Conservation (phyloP, 768 basidiomycete species). For the Amyloporia xantha region DNA sequence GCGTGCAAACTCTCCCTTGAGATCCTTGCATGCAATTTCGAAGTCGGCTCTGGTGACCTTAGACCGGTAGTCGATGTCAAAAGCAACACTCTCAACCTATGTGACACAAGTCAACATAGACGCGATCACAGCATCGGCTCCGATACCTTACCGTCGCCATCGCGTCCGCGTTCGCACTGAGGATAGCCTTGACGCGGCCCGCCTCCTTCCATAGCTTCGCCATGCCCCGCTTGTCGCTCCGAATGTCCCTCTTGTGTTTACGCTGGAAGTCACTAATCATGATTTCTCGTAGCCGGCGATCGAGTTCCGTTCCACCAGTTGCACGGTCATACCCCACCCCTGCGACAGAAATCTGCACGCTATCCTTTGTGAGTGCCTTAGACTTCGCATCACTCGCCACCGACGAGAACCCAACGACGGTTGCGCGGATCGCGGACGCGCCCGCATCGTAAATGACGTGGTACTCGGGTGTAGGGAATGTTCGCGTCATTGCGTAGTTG, state of each 20-base stretch:
- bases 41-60: conserved; percentile 75
- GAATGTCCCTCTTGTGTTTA: conserved; percentile 63
- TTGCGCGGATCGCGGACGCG: conserved; percentile 73
- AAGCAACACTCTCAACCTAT: conserved; percentile 81
- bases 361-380: conserved; percentile 34
- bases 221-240: conserved; percentile 76
- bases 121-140: background rate
- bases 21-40: conserved; percentile 64
- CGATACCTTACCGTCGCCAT: conserved; percentile 51
- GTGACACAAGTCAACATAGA: background rate
- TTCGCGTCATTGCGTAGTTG: conserved; percentile 96
- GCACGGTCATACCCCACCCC: conserved; percentile 77
- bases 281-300: conserved; percentile 75
- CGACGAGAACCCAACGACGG: conserved; percentile 60
- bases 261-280: conserved; percentile 69
- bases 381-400: conserved; percentile 43
- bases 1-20: conserved; percentile 53
- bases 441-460: conserved; percentile 96
- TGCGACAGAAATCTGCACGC: conserved; percentile 70
- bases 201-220: conserved; percentile 95
- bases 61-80: conserved; percentile 85
- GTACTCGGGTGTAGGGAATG: conserved; percentile 71
- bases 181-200: conserved; percentile 78
- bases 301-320: conserved; percentile 78
- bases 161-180: conserved; percentile 89